phyloP scores from a whole-genome alignment of 352 stramenopile genomes.

The Phytophthora aleatoria region DNA sequence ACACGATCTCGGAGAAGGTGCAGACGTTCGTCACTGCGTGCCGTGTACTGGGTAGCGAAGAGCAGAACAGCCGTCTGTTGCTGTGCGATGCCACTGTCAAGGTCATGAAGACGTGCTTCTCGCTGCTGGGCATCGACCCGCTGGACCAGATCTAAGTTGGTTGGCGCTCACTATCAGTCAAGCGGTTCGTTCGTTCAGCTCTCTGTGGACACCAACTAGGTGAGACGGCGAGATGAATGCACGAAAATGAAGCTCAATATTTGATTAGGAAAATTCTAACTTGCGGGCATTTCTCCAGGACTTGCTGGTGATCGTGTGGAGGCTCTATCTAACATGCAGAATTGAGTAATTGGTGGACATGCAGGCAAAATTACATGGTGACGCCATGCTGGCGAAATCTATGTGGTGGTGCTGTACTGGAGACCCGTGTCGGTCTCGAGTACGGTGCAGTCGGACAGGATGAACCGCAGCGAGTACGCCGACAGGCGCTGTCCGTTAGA shows the following conservation, averaged over 20 bases:
- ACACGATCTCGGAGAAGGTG: constrained; percentile 96
- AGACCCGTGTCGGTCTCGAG: constrained; percentile 67
- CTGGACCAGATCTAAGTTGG: constrained; percentile 93
- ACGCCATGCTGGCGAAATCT: constrained; percentile 17
- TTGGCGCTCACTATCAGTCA: too few species aligned
- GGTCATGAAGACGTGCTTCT: constrained; percentile 95
- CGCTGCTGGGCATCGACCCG: constrained; percentile 93
- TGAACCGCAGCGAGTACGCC: constrained; percentile 83
- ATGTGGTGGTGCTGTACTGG: constrained; percentile 53
- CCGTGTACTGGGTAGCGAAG: constrained; percentile 93
- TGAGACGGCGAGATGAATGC: constrained; percentile 15
- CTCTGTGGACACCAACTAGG: constrained; percentile 7
- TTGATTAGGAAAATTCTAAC: constrained; percentile 44
- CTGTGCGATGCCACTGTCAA: constrained; percentile 95
- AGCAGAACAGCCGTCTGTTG: constrained; percentile 96
- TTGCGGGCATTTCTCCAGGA: constrained; percentile 34
- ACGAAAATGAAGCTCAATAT: constrained; percentile 44
- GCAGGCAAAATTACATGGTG: constrained; percentile 34
- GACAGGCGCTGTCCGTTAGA: constrained; percentile 47
- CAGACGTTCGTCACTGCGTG: constrained; percentile 99
- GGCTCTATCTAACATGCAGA: constrained; percentile 34
- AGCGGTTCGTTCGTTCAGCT: constrained; percentile 19
- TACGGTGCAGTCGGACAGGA: constrained; percentile 75
- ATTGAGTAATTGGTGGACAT: constrained; percentile 32
- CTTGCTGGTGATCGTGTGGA: constrained; percentile 28